Base-by-base conservation (phyloP, 345 rosid genomes). In the Kandelia obovata region DNA sequence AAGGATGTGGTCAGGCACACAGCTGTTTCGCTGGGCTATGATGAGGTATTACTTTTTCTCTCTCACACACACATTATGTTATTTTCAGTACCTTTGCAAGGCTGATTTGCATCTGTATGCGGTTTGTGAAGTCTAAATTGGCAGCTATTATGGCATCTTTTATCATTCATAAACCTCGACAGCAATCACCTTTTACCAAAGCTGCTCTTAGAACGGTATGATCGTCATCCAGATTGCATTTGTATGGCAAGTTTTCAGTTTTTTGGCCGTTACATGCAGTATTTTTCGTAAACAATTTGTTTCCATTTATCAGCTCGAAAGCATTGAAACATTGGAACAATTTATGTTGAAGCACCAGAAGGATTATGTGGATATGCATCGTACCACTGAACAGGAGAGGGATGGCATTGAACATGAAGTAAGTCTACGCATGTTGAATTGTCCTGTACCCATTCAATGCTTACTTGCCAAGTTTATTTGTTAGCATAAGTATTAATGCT, bases 341-440 rank as follows among this genome's bases (percentile, higher is more conserved):
- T 91, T 88, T 84, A 78, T 91, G 86, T 69, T 49, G 67, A 88
- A 91, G 86, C 96, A 88, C 79, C 70, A 85, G 35, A 92, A 92
- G 76, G 99, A 92, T 78, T 95, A 92, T 13, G 87, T 86, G 59
- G 99, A 92, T 80, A 62, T 79, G 68, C 96, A 87, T 58, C 90
- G 94, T 27, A 90, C 92, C 64, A 92, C 90, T 0, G 93, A 87
- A 73, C 92, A 84, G 58, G 96, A 90, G 81, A 87, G 90, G 67
- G 98, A 92, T 74, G 86, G 90, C 81, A 92, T 95, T 64, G 99
- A 95, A 76, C 96, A 86, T 46, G 97, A 95, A 81, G 97, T 95
- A 80, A 78, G 89, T 68, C 31, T 4, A 35, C 69, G 53, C 46
- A n/a, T 37, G 25, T 20, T 4, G 30, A 19, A 37, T 64, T 81